These are phyloP conservation scores for Stevia rebaudiana DNA, from an alignment of 140 eudicot genomes.

Conservation along the genomic window DNA sequence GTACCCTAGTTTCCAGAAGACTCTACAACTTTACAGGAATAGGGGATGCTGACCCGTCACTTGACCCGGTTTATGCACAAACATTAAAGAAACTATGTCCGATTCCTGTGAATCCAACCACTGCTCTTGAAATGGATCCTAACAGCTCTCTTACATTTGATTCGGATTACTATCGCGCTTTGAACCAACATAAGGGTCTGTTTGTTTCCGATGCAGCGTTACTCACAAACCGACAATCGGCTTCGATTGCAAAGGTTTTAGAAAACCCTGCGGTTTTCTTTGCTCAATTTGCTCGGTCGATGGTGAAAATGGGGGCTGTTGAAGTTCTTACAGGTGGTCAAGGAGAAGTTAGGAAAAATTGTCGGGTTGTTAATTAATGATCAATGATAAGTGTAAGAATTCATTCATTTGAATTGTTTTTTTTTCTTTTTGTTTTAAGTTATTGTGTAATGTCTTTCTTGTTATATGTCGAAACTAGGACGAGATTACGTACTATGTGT, in stretches of 20 bases:
- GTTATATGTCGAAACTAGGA: neutral
- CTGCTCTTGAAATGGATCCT: constrained; percentile 60
- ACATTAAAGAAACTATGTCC: constrained; percentile 38
- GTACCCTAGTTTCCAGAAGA: constrained; percentile 33
- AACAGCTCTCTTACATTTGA: constrained; percentile 41
- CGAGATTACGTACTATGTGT: constrained; percentile 5
- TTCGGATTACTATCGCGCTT: constrained; percentile 33
- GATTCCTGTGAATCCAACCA: constrained; percentile 24
- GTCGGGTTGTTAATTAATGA: constrained; percentile 45
- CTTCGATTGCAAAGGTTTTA: constrained; percentile 17
- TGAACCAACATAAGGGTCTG: constrained; percentile 42
- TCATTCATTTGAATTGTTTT: neutral
- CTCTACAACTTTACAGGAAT: constrained; percentile 56
- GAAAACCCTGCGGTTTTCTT: constrained; percentile 32
- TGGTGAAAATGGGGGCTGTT: constrained; percentile 51
- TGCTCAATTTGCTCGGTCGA: constrained; percentile 40
- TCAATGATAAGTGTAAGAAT: neutral
- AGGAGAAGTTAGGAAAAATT: constrained; percentile 50
- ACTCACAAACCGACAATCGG: constrained; percentile 32
- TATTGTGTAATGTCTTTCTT: neutral
- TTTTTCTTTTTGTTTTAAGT: neutral
- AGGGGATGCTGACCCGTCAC: constrained; percentile 56
- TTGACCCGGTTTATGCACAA: constrained; percentile 32
- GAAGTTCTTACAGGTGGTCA: constrained; percentile 35
- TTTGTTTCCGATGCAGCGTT: constrained; percentile 59